Conservation (phyloP, 2,329 filamentous ascomycete species). For the Botrytis fragariae region DNA sequence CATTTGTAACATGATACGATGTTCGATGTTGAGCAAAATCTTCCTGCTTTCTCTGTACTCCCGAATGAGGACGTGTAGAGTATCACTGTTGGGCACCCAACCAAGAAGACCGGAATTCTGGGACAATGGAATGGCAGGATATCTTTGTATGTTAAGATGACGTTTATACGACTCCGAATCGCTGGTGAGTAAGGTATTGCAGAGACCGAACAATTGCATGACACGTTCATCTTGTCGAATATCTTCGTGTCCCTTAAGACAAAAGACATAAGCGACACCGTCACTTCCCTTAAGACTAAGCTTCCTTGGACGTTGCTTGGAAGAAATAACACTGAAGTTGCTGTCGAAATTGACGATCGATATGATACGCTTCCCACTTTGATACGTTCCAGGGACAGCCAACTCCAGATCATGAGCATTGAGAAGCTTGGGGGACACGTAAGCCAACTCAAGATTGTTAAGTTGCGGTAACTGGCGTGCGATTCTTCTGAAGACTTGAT, state of each 20-base stretch:
- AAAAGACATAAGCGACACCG: conserved; percentile 80
- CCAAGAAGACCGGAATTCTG: conserved; percentile 93
- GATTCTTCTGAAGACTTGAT: conserved; percentile 96
- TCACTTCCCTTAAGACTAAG: conserved; percentile 87
- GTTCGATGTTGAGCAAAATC: conserved; percentile 97
- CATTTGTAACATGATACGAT: conserved; percentile 99
- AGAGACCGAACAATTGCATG: conserved; percentile 98
- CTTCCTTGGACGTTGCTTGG: conserved; percentile 92
- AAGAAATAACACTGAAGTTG: conserved; percentile 88
- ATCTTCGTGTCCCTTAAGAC: conserved; percentile 98
- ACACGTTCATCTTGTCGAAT: conserved; percentile 98
- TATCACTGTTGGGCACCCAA: conserved; percentile 98
- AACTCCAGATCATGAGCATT: conserved; percentile 82
- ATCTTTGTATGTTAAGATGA: conserved; percentile 93
- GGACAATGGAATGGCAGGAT: conserved; percentile 93
- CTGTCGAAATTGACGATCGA: conserved; percentile 87
- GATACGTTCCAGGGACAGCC: conserved; percentile 93
- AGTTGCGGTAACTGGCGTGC: conserved; percentile 89
- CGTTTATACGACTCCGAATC: conserved; percentile 97
- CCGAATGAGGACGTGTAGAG: conserved; percentile 90
- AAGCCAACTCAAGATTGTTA: conserved; percentile 88
- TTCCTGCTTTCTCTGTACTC: conserved; percentile 97
- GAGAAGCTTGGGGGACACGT: conserved; percentile 92
- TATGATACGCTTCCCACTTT: conserved; percentile 73
- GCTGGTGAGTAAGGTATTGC: conserved; percentile 90